phyloP scores from a whole-genome alignment of 208 protist genomes.

The Trypanosoma conorhini region DNA sequence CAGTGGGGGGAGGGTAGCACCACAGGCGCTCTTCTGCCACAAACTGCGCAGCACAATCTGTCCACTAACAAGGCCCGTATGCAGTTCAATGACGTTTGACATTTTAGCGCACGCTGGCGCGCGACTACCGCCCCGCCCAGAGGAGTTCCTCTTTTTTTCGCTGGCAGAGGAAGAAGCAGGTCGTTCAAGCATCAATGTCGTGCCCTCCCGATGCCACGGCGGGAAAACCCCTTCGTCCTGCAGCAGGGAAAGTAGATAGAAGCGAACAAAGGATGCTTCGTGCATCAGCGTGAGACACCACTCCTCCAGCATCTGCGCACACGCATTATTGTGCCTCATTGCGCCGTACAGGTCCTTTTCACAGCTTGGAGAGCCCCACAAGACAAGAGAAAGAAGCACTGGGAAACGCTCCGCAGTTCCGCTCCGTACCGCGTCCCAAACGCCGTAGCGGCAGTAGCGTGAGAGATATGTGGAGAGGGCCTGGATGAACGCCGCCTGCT shows the following conservation, averaged over 20 bases:
- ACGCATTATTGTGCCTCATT: background rate
- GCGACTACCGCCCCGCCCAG: background rate
- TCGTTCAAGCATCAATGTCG: conserved; percentile 15
- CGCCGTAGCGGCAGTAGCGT: conserved; percentile 13
- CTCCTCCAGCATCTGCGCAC: conserved; percentile 14
- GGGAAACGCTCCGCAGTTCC: conserved; percentile 5
- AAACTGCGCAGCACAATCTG: conserved; percentile 1
- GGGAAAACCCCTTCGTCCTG: conserved; percentile 1
- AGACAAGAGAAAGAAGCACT: conserved; percentile 13
- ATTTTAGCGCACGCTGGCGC: background rate
- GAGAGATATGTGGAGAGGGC: conserved; percentile 7
- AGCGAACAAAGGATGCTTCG: conserved; percentile 3
- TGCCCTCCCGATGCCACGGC: conserved; percentile 27
- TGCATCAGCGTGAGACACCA: conserved; percentile 11
- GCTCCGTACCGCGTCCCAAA: conserved; percentile 9
- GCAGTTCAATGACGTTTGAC: conserved; percentile 25
- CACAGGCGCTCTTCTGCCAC: conserved; percentile 7
- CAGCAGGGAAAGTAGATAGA: conserved; percentile 20
- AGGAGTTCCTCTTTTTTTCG: background rate
- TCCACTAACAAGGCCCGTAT: conserved; percentile 20
- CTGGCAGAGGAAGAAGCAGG: background rate
- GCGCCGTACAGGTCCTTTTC: background rate
- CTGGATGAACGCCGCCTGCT: conserved; percentile 12
- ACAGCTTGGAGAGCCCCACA: background rate
- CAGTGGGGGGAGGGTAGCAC: background rate